A percentile compares a stretch with the other conserved stretches of the same genome.
phyloP scores from a whole-genome alignment of 768 basidiomycete species.

The Kondoa malvinella region DNA sequence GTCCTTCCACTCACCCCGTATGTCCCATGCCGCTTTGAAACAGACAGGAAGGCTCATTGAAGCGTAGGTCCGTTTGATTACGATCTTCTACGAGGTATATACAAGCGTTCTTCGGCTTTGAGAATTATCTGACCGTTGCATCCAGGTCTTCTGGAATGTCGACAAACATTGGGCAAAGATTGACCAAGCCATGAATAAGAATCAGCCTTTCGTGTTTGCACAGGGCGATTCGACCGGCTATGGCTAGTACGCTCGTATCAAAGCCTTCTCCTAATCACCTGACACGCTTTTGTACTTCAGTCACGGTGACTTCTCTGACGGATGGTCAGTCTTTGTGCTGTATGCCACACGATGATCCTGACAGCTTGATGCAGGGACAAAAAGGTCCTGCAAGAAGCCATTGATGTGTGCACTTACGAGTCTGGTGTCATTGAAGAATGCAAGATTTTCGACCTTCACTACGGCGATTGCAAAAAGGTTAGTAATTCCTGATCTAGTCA shows the following conservation, averaged over 20 bases:
- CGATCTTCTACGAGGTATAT: too few species aligned
- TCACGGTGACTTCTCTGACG: too few species aligned
- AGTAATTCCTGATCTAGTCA: too few species aligned
- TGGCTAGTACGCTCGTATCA: not conserved
- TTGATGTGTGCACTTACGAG: constrained; percentile 23
- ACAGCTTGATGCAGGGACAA: constrained; percentile 22
- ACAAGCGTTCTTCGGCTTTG: too few species aligned
- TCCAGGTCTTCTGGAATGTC: constrained; percentile 20
- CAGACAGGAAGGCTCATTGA: too few species aligned
- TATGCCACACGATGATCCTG: too few species aligned
- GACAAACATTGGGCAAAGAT: constrained; percentile 4
- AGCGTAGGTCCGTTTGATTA: too few species aligned
- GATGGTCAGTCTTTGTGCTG: too few species aligned
- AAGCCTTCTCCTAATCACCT: not conserved
- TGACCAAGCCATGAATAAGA: constrained; percentile 14
- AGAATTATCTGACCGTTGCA: too few species aligned
- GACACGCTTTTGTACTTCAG: too few species aligned
- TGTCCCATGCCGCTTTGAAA: too few species aligned
- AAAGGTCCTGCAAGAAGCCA: constrained; percentile 19
- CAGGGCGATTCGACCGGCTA: constrained; percentile 11
- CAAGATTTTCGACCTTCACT: constrained; percentile 23
- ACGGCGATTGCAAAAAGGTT: constrained; percentile 17
- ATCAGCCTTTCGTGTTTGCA: constrained; percentile 19
- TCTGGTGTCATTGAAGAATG: constrained; percentile 25
- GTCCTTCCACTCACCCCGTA: constrained; percentile 22